These are phyloP conservation scores for Stevia rebaudiana DNA, from an alignment of 140 eudicot genomes.

Conservation along the genomic window DNA sequence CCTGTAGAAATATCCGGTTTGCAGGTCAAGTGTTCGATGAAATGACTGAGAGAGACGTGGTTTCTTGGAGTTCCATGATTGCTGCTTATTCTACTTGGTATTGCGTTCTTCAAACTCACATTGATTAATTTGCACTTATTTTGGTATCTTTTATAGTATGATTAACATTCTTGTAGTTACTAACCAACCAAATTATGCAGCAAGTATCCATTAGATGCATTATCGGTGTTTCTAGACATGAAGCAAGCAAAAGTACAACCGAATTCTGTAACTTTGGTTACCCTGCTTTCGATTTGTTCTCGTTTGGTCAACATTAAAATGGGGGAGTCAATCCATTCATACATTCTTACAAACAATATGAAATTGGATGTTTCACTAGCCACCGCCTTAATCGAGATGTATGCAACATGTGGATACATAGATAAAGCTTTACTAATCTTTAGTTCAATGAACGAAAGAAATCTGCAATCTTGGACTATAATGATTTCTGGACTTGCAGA, in stretches of 20 bases:
- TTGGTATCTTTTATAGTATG: not conserved
- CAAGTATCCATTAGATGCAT: constrained; percentile 31
- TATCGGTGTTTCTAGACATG: constrained; percentile 43
- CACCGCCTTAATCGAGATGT: constrained; percentile 48
- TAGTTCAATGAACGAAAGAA: constrained; percentile 34
- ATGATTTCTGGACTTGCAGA: constrained; percentile 53
- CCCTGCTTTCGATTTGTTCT: constrained; percentile 47
- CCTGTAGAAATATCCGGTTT: constrained; percentile 16
- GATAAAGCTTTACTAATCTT: constrained; percentile 35
- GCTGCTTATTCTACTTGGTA: constrained; percentile 55
- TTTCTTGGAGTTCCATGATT: constrained; percentile 68
- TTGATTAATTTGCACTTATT: no score
- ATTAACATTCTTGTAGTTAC: not conserved
- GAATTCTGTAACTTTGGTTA: constrained; percentile 48
- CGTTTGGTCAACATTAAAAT: constrained; percentile 33
- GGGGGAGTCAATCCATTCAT: constrained; percentile 46
- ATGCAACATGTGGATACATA: constrained; percentile 46
- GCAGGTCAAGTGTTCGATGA: constrained; percentile 53
- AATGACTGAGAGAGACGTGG: constrained; percentile 51
- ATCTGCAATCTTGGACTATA: constrained; percentile 53
- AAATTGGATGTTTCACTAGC: constrained; percentile 36
- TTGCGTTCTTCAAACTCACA: not conserved
- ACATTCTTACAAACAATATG: constrained; percentile 30
- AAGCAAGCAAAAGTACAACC: constrained; percentile 36
- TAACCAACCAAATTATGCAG: constrained; percentile 23